Base-by-base conservation (phyloP, 164 flowering plant genomes). In the Platanus orientalis region DNA sequence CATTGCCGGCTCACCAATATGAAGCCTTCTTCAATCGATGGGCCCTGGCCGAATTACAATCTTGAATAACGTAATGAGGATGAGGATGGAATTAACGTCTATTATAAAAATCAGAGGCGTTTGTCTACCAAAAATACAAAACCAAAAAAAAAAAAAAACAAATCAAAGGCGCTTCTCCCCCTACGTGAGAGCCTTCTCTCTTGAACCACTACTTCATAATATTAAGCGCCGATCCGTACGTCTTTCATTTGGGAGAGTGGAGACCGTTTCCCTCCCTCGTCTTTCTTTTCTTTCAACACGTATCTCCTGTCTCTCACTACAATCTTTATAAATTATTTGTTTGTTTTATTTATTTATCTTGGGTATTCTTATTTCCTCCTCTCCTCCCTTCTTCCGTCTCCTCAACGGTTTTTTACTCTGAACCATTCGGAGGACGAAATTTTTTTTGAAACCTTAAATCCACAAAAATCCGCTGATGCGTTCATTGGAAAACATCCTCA, bases 361-460 rank as follows among this genome's bases (percentile, higher is more conserved):
- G 57, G 57, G 23, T 49, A 20, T 53, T 53, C 23, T 29, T 40
- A 39, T 40, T 60, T 57, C 57, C 45, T 66, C 17, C 39, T 52
- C 45, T 70, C 51, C 39, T 27, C 36, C 30, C 61, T 32, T 59
- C 57, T 28, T 23, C 44, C 60, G 25, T n/a, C 49, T 36, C 47
- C 20, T n/a, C 54, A 61, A 40, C 66, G 69, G 24, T 20, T 71
- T 55, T 48, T 50, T n/a, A n/a, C 74, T 65, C 74, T 44, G 36
- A 24, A 27, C 69, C 62, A 21, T 47, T 34, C 29, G 29, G 65
- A 70, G 20, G 54, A 54, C n/a, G 13, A 9, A 32, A 54, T n/a
- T 30, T 55, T 61, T 30, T 65, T 39, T 19, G 3, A 47, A 65
- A 47, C 56, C 39, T 48, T 57, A 54, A 47, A 20, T 34, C 47